Evolutionary conservation across 1,139 yeast genomes (phyloP), one percentile per base, ranked within the genome.

Genomic region (Taphrina sp.): DNA sequence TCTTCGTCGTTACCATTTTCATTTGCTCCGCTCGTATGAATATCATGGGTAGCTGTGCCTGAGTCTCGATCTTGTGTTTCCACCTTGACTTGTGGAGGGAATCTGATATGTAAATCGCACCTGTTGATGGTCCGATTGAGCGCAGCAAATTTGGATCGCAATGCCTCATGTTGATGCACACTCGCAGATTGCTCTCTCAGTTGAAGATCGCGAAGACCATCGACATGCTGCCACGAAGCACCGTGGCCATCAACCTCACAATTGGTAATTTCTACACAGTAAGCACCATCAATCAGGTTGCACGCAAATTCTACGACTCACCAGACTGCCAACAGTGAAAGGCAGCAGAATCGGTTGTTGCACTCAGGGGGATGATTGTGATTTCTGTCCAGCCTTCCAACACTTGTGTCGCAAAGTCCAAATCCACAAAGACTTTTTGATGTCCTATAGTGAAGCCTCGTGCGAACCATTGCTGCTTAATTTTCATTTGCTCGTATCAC

Each of bases 321-420:
- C 61, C 73, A 71, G 88, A 78, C 59, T 87, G 90, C 58, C 96
- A 80, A 61, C 95, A 87, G 67, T 92, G 97, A 55, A 92, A 72
- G 56, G 79, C 78, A 29, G 92, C 74, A 12, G 74, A 73, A 55
- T 78, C 79, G 42, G 90, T 70, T 0, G 74, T 68, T 8, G 80
- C 78, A 17, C 82, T 80, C 2, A 82, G 73, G 0, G 97, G 96
- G 20, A 86, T 73, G 12, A 90, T 74, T 1, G 94, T 84, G 34
- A 92, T 72, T 66, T 89, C 96, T 0, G 97, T 88, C 63, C 79
- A 76, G 12, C 97, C 98, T 49, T 38, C 46, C n/a, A 49, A 17
- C 5, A 46, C 28, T 24, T 49, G 39, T 8, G 35, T 42, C 14
- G 54, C 46, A 23, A 38, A 49, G 41, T 49, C 44, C 5, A 49